Evolutionary conservation across 2,329 filamentous ascomycete genomes (phyloP).

Genomic region (Clonostachys byssicola): DNA sequence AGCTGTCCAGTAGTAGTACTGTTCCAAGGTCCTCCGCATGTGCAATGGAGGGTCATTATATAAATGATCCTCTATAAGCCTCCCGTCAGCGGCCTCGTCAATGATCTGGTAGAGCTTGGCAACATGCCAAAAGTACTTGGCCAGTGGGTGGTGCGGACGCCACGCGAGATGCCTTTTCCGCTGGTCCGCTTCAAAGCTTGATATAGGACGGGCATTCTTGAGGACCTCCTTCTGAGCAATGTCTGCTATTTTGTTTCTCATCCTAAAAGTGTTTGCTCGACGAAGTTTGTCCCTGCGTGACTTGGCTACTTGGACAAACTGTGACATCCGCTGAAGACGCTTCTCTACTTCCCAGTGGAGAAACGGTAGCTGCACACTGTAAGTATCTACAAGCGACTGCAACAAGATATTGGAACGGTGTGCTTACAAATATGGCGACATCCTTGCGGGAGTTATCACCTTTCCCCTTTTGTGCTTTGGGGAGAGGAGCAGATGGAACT

Average conservation of each 20-base stretch:
- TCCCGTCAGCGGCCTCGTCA: conserved; percentile 9
- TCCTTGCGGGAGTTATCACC: conserved; percentile 2
- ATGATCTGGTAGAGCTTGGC: conserved; percentile 9
- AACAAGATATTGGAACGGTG: background rate
- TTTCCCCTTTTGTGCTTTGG: background rate
- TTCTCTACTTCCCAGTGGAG: conserved; percentile 11
- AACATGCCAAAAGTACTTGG: conserved; percentile 11
- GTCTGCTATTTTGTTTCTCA: conserved; percentile 3
- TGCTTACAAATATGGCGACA: conserved; percentile 8
- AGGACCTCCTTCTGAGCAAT: conserved; percentile 2
- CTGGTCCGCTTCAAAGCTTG: conserved; percentile 1
- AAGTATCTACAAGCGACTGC: background rate
- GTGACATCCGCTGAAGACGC: conserved; percentile 8
- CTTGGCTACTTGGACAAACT: conserved; percentile 9
- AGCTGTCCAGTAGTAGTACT: conserved; percentile 28
- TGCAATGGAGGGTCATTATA: conserved; percentile 17
- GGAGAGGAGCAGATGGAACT: conserved; percentile 6
- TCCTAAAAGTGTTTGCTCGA: conserved; percentile 5
- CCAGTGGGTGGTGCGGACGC: conserved; percentile 6
- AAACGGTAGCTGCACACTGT: conserved; percentile 7
- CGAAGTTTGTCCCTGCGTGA: conserved; percentile 6
- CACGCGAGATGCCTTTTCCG: conserved; percentile 1
- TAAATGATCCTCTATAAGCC: conserved; percentile 13
- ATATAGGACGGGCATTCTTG: background rate
- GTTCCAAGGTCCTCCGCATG: conserved; percentile 26